Evolutionary conservation across 345 rosid species (phyloP), one percentile per base, ranked within the genome.

Genomic region (Dovyalis caffra): DNA sequence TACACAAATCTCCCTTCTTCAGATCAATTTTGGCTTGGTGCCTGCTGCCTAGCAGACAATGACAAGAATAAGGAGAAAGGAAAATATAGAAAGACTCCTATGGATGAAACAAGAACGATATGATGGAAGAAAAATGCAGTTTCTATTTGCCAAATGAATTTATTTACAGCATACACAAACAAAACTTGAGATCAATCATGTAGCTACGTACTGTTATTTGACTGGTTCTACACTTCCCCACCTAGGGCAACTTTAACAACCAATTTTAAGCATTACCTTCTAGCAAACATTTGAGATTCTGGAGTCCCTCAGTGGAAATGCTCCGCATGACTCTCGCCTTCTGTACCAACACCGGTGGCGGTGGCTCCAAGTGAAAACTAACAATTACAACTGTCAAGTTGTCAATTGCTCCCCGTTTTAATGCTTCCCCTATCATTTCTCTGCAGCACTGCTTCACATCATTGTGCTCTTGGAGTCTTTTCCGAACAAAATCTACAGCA

Each of bases 401-500:
- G 79, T 91, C 97, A 0, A 70, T 80, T 0, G 91, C 88, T 67
- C 81, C 84, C 12, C 95, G 86, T 80, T 81, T 89, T 23, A 74
- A 83, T 31, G 97, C 99, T 85, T 95, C 97, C 68, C 84, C 87
- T 1, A 93, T 91, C 29, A 95, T 84, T 75, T 90, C 82, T 87
- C 86, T 86, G 51, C 95, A 90, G 76, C 95, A 88, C 58, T 75
- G 76, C 53, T 85, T 83, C 65, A 91, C 87, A 80, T 95, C 90
- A 20, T 92, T 91, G 84, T 90, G 94, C 76, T 90, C 85, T 66
- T 87, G 95, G 25, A 95, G 91, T 65, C 86, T 83, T 81, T 86
- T 85, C 75, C 95, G 80, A 29, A 90, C 83, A 69, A 90, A 91
- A 82, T 88, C 86, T 70, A 92, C 89, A 21, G 99, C 91, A 61